Evolutionary conservation across 140 eudicot species (phyloP), one percentile per base, ranked within the genome.

Genomic region (Anethum foeniculum): DNA sequence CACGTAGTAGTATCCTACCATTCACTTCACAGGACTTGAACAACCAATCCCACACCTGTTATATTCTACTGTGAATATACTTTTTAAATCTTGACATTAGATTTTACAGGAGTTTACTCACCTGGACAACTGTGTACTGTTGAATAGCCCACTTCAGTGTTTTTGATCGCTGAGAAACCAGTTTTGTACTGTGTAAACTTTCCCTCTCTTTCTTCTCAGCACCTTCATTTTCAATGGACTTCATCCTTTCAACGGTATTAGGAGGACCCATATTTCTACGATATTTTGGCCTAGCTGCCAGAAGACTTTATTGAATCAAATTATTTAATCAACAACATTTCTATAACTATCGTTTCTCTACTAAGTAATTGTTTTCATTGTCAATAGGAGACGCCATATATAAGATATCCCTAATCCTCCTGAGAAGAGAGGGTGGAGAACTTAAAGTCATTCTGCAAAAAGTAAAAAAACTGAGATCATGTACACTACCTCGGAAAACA

Each of bases 1-100:
- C 98, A 65, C 84, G 95, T 6, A 94, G 81, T 36, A 94, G 93
- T 47, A 89, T 89, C 82, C 89, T 89, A 21, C 97, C 99, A 27
- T 92, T 90, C 77, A 85, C 90, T 84, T 94, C 97, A 30, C 95
- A 94, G 34, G 99, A 90, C 52, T 89, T 92, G 75, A 94, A 94
- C 83, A 94, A 85, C 97, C 99, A 92, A 83, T 90, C 96, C 95
- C 97, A 91, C 1, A 94, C 91, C 96, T 93, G 79, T 15, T 30
- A 78, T 36, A 82, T 36, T 11, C 39, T 73, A 30, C 25, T 46
- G 51, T 46, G 51, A 47, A 41, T 19, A 38, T 30, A 69, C 12
- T 18, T 21, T 39, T 38, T 12, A 46, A 14, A 68, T 32, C 0
- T 30, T 13, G 23, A 13, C 11, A 25, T 19, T 21, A 8, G 3